A percentile compares a stretch with the other conserved stretches of the same genome.
phyloP scores from a whole-genome alignment of 257 asterid species.

The Haberlea rhodopensis region DNA sequence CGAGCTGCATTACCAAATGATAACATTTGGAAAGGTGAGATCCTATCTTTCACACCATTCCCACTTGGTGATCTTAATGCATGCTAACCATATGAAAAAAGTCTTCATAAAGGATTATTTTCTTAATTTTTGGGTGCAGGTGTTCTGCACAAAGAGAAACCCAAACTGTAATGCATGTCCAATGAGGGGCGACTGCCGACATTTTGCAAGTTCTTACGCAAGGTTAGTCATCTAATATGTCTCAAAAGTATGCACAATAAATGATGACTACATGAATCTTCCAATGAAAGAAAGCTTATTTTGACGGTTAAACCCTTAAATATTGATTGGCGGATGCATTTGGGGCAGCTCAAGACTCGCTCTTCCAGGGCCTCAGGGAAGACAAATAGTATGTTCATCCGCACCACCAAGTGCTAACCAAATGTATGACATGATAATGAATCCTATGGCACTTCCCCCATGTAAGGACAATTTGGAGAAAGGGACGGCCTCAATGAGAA shows the following conservation, averaged over 20 bases:
- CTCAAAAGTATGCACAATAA: conserved; percentile 20
- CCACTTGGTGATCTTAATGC: background rate
- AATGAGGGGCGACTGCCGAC: conserved; percentile 90
- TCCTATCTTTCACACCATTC: conserved; percentile 13
- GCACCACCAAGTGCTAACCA: conserved; percentile 32
- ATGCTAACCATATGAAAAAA: conserved; percentile 17
- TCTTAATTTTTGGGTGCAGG: conserved; percentile 46
- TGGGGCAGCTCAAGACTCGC: conserved; percentile 88
- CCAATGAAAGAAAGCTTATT: conserved; percentile 10
- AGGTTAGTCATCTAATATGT: conserved; percentile 50
- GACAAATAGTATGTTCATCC: conserved; percentile 31
- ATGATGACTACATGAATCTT: conserved; percentile 17
- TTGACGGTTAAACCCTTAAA: background rate
- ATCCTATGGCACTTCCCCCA: conserved; percentile 51
- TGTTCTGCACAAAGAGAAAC: conserved; percentile 92
- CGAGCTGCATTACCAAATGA: conserved; percentile 97
- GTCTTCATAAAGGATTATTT: conserved; percentile 19
- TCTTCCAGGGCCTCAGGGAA: conserved; percentile 83
- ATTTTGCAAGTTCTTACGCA: conserved; percentile 95
- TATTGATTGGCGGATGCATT: conserved; percentile 21
- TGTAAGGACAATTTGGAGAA: conserved; percentile 34
- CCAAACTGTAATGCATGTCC: conserved; percentile 99
- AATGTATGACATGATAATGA: conserved; percentile 28
- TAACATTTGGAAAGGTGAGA: conserved; percentile 94
- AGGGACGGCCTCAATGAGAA: conserved; percentile 31